A percentile compares a stretch with the other conserved stretches of the same genome.
Conservation (phyloP, 805 yeast genomes). For the Blastobotrys robertii region DNA sequence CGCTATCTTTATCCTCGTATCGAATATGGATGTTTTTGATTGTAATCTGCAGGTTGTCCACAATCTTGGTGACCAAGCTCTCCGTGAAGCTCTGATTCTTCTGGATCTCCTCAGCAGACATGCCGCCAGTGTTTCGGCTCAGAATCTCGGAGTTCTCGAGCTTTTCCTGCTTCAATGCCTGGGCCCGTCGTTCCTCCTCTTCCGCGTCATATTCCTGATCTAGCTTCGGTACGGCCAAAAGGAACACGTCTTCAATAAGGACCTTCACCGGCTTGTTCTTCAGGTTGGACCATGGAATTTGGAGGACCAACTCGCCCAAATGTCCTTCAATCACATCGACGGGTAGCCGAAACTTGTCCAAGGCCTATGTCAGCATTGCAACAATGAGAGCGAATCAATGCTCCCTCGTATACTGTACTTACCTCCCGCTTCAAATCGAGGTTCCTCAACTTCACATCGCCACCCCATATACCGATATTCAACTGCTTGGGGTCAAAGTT, state of each 20-base stretch:
- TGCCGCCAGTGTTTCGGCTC: slow-evolving; percentile 34
- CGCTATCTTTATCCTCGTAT: slow-evolving; percentile 67
- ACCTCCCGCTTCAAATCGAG: slow-evolving; percentile 70
- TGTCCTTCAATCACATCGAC: slow-evolving; percentile 83
- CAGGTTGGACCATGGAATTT: slow-evolving; percentile 94
- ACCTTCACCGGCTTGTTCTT: slow-evolving; percentile 89
- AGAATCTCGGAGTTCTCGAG: slow-evolving; percentile 52
- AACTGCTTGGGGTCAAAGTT: slow-evolving; percentile 92
- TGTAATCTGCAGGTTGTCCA: slow-evolving; percentile 86
- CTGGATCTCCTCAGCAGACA: slow-evolving; percentile 27
- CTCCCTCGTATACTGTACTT: too few relatives aligned
- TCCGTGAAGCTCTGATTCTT: slow-evolving; percentile 79
- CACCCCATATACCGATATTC: slow-evolving; percentile 95
- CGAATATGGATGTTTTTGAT: slow-evolving; percentile 86
- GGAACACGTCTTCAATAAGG: slow-evolving; percentile 72
- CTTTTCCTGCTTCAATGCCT: slow-evolving; percentile 54
- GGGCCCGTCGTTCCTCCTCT: slow-evolving; percentile 50
- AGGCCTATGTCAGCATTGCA: slow-evolving; percentile 33
- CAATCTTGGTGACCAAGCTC: slow-evolving; percentile 75
- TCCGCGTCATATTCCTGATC: slow-evolving; percentile 45
- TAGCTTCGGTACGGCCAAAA: slow-evolving; percentile 69
- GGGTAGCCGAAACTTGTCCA: slow-evolving; percentile 80
- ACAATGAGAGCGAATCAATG: neutral
- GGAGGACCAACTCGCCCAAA: slow-evolving; percentile 78
- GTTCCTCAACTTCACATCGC: slow-evolving; percentile 81